These are phyloP conservation scores for Colletotrichum simmondsii DNA, from an alignment of 2,329 filamentous ascomycete species.

Conservation along the genomic window DNA sequence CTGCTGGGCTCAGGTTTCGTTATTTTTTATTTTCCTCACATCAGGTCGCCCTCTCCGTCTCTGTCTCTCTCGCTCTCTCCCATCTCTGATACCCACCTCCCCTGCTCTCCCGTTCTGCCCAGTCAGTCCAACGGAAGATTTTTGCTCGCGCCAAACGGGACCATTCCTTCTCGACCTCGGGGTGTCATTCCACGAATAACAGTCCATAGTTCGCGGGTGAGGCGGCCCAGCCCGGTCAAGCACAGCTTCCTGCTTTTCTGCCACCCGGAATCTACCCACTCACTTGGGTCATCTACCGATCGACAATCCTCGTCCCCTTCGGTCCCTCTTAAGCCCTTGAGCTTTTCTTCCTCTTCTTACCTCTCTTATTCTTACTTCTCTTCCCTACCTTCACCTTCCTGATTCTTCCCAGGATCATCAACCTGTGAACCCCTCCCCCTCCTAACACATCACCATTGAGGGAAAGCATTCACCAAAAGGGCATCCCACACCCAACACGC, in stretches of 20 bases:
- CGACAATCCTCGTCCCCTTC: conserved; percentile 15
- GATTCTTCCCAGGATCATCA: not conserved
- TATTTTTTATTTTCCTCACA: not conserved
- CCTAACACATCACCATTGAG: not conserved
- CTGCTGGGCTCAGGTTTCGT: not conserved
- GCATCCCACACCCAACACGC: not conserved
- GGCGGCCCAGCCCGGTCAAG: conserved; percentile 28
- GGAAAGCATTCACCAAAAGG: not conserved
- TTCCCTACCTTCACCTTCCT: not conserved
- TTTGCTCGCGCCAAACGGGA: conserved; percentile 15
- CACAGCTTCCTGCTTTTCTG: not conserved
- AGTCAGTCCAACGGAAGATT: conserved; percentile 22
- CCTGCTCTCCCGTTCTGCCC: conserved; percentile 1
- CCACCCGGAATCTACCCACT: not conserved
- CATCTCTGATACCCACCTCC: not conserved
- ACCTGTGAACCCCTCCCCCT: not conserved
- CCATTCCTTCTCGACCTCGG: conserved; percentile 23
- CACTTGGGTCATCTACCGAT: conserved; percentile 15
- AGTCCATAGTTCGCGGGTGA: conserved; percentile 17
- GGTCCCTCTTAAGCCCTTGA: conserved; percentile 24
- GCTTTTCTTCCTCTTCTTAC: conserved; percentile 6
- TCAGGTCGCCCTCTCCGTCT: not conserved
- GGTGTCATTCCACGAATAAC: conserved; percentile 33
- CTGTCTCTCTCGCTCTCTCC: not conserved
- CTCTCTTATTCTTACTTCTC: not conserved